Evolutionary conservation across 2,329 filamentous ascomycete genomes (phyloP).

Genomic region (Aspergillus fischeri): DNA sequence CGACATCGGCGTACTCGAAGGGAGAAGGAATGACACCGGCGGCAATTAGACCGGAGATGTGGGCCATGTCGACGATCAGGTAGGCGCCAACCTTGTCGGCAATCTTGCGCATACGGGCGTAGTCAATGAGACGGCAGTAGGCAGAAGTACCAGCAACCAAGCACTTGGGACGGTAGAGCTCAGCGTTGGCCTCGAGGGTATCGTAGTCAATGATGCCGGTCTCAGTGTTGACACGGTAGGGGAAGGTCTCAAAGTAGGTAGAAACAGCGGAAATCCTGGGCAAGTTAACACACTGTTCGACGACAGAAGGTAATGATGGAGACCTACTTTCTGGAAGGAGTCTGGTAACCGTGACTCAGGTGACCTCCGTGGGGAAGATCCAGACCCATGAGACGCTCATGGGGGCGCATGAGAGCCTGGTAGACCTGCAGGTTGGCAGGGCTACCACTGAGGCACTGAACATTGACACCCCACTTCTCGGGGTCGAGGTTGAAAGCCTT

Average conservation of each 20-base stretch:
- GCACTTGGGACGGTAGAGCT: slow-evolving; percentile 90
- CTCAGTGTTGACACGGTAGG: slow-evolving; percentile 84
- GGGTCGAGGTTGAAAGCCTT: slow-evolving; percentile 82
- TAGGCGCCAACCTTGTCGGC: slow-evolving; percentile 90
- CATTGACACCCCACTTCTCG: slow-evolving; percentile 96
- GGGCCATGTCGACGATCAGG: slow-evolving; percentile 92
- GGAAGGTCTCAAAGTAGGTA: slow-evolving; percentile 97
- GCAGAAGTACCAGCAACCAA: slow-evolving; percentile 93
- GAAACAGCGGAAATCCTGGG: slow-evolving; percentile 88
- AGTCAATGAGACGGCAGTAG: slow-evolving; percentile 95
- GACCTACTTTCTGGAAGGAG: slow-evolving; percentile 73
- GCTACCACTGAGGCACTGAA: slow-evolving; percentile 87
- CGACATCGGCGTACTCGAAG: slow-evolving; percentile 85
- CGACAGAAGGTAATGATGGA: neutral
- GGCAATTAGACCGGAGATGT: slow-evolving; percentile 91
- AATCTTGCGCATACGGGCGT: slow-evolving; percentile 84
- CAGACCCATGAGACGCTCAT: slow-evolving; percentile 94
- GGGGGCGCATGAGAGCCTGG: slow-evolving; percentile 86
- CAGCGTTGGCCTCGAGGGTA: slow-evolving; percentile 79
- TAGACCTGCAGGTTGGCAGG: slow-evolving; percentile 98
- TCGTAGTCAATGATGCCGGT: slow-evolving; percentile 96
- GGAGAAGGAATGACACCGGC: slow-evolving; percentile 87
- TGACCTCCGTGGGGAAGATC: slow-evolving; percentile 96
- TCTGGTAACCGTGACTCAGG: slow-evolving; percentile 95
- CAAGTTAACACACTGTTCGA: neutral